phyloP scores from a whole-genome alignment of 257 asterid species.

The Solanum piurae region DNA sequence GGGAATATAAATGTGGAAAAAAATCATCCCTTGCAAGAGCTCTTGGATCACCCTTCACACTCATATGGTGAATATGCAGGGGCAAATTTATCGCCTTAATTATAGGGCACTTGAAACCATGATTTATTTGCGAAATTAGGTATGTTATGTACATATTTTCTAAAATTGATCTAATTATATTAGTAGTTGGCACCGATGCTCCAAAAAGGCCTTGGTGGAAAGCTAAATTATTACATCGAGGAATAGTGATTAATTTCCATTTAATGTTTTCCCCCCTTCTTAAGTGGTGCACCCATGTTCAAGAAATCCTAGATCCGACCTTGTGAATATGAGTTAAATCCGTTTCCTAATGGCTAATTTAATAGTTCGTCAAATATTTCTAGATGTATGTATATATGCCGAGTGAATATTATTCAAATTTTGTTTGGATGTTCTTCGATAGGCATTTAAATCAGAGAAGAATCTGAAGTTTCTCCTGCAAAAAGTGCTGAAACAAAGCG shows the following conservation, averaged over 20 bases:
- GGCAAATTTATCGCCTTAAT: neutral
- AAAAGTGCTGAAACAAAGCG: conserved; percentile 97
- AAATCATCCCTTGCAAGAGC: neutral
- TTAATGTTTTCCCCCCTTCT: neutral
- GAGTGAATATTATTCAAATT: neutral
- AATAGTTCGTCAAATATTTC: neutral
- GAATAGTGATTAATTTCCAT: neutral
- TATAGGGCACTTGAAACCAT: neutral
- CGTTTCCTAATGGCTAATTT: neutral
- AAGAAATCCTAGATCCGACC: neutral
- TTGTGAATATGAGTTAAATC: neutral
- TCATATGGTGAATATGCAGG: neutral
- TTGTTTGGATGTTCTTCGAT: neutral
- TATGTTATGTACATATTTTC: neutral
- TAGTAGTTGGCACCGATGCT: neutral
- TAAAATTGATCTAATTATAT: neutral
- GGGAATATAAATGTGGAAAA: neutral
- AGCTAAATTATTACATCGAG: neutral
- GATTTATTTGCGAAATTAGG: neutral
- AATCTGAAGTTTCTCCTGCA: conserved; percentile 82
- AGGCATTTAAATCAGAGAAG: conserved; percentile 57
- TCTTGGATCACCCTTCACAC: neutral
- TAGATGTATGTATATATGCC: neutral
- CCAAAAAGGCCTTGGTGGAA: neutral
- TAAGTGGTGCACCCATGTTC: neutral